Evolutionary conservation across 495 filamentous ascomycete genomes (phyloP).

Genomic region (Neurospora intermedia): DNA sequence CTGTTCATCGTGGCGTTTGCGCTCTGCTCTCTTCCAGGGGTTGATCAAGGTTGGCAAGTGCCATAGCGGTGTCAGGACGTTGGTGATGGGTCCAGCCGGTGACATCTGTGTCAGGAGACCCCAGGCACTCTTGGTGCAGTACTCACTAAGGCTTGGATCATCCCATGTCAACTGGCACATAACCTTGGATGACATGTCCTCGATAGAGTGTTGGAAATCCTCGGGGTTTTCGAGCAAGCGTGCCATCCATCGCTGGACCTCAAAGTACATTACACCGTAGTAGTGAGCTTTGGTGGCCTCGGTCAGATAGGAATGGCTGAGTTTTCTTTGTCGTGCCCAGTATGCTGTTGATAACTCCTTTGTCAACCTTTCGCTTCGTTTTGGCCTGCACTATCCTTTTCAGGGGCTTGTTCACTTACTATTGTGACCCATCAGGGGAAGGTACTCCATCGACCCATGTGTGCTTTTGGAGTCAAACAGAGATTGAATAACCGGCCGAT

Average conservation of each 20-base stretch:
- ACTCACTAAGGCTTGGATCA: conserved; percentile 23
- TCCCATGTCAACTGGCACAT: conserved; percentile 35
- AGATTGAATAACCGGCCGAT: conserved; percentile 29
- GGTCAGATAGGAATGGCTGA: conserved; percentile 29
- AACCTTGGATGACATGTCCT: conserved; percentile 32
- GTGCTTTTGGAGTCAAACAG: conserved; percentile 32
- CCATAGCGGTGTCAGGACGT: conserved; percentile 32
- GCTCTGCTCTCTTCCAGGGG: conserved; percentile 32
- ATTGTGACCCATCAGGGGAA: conserved; percentile 32
- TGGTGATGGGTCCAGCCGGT: conserved; percentile 33
- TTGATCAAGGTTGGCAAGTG: conserved; percentile 27
- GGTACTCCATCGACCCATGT: conserved; percentile 29
- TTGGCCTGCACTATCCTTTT: neutral
- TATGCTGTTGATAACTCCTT: conserved; percentile 14
- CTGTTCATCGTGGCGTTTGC: conserved; percentile 30
- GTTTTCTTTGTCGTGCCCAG: conserved; percentile 29
- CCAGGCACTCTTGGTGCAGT: conserved; percentile 27
- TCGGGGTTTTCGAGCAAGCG: conserved; percentile 27
- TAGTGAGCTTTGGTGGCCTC: conserved; percentile 28
- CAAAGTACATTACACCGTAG: conserved; percentile 28
- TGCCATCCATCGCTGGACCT: conserved; percentile 30
- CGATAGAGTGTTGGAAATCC: conserved; percentile 25
- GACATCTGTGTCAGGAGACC: conserved; percentile 33
- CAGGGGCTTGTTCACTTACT: conserved; percentile 14
- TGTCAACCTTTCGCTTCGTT: neutral